These are phyloP conservation scores for Neoboletus brunneissimus DNA, from an alignment of 768 basidiomycete genomes.

Conservation along the genomic window DNA sequence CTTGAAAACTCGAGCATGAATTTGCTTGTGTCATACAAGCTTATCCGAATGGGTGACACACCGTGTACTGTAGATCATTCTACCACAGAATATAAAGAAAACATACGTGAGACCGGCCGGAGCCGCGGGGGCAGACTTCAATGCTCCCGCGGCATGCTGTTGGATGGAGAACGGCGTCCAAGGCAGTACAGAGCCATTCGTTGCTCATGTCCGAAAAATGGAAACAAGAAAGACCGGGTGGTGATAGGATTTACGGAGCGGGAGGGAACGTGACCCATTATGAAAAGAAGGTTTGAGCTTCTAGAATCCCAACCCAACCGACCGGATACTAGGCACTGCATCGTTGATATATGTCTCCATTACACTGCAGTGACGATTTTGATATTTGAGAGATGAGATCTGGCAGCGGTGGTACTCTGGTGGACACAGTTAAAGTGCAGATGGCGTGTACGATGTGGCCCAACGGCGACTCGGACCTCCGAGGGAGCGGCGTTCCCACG, in stretches of 20 bases:
- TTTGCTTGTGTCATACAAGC: neutral
- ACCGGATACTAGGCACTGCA: neutral
- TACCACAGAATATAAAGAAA: neutral
- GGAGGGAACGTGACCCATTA: neutral
- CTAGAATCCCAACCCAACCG: neutral
- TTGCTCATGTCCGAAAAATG: constrained; percentile 1
- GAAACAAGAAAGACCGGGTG: constrained; percentile 1
- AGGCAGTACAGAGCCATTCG: neutral
- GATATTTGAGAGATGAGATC: neutral
- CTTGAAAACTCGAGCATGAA: neutral
- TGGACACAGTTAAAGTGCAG: too few relatives aligned
- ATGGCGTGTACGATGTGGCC: too few relatives aligned
- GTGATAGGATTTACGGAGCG: neutral
- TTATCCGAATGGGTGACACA: neutral
- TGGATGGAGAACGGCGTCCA: neutral
- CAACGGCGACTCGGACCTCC: too few relatives aligned
- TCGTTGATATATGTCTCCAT: neutral
- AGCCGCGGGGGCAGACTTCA: neutral
- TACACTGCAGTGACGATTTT: neutral
- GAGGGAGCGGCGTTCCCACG: too few relatives aligned
- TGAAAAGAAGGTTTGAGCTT: neutral
- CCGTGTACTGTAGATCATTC: neutral
- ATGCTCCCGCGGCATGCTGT: too few relatives aligned
- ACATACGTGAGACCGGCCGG: neutral
- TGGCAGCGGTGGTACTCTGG: too few relatives aligned